Evolutionary conservation across 2,329 filamentous ascomycete species (phyloP), one percentile per base, ranked within the genome.

Genomic region (Ambrosiella xylebori): DNA sequence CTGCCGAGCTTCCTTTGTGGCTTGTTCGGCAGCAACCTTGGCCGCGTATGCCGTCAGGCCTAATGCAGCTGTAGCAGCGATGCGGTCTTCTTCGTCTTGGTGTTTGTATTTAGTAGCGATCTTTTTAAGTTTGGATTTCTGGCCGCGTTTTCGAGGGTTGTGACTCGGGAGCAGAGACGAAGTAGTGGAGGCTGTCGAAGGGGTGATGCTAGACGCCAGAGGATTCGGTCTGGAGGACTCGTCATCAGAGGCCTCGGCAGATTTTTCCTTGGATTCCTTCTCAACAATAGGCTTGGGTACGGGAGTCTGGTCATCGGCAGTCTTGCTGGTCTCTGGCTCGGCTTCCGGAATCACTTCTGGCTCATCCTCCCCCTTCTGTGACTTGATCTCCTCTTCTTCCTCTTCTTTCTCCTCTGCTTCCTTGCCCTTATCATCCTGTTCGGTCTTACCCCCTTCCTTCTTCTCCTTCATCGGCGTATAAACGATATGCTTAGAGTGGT

Each of bases 81-180:
- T 80, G 11, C 89, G 87, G 66, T 98, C 93, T 69, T 95, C 91
- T 58, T 95, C 89, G 64, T 97, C 91, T 74, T 97, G 93, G 64
- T 94, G 75, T 51, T 86, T 91, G 71, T 98, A 98, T 68, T 95
- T 96, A 60, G 80, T 74, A 2, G 88, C 88, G 1, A 88, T 82
- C 69, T 93, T 95, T 74, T 94, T 95, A 49, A 84, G 82, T 68
- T 95, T 95, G 61, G 78, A 78, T 59, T 80, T 82, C 68, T 94
- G 88, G 37, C 89, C 88, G 59, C 90, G 82, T 67, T 82, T 85
- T 38, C 69, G 64, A 59, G 69, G 75, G 12, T 62, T 75, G 79
- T 68, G 74, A 76, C 66, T 60, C 69, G 65, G 45, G 68, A 36
- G 49, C 27, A 7, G 17, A 51, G 49, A 27, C 7, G 5, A 7